Percentiles rank a stretch among this genome's conserved stretches.
These are phyloP conservation scores for Hyphodiscus sp. DNA, from an alignment of 2,329 filamentous ascomycete genomes.

Conservation along the genomic window DNA sequence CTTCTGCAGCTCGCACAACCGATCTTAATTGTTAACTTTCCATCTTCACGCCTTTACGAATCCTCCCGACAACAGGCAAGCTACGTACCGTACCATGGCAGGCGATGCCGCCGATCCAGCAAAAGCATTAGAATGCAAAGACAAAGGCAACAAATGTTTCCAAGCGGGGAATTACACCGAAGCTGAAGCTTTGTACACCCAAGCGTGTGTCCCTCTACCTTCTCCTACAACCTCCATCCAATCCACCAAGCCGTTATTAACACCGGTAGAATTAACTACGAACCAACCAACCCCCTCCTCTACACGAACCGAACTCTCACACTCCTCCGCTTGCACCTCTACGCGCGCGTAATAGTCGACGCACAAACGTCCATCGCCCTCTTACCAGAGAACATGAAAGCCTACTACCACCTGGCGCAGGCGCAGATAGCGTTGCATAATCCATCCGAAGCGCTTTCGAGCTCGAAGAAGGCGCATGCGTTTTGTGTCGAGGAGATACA, in stretches of 20 bases:
- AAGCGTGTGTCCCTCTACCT: slow-evolving; percentile 47
- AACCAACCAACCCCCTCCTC: slow-evolving; percentile 68
- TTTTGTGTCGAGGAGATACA: slow-evolving; percentile 58
- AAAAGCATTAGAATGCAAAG: slow-evolving; percentile 25
- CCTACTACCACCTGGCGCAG: slow-evolving; percentile 75
- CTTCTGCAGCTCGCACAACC: too few species aligned
- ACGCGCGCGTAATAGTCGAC: slow-evolving; percentile 70
- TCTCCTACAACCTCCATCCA: not conserved
- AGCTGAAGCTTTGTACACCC: slow-evolving; percentile 65
- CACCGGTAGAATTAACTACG: slow-evolving; percentile 61
- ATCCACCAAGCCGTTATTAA: slow-evolving; percentile 1
- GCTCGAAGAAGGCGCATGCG: slow-evolving; percentile 66
- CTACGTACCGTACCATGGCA: slow-evolving; percentile 25
- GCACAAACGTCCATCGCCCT: slow-evolving; percentile 38
- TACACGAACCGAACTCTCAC: slow-evolving; percentile 89
- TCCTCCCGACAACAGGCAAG: too few species aligned
- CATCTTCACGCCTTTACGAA: too few species aligned
- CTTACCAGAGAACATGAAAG: slow-evolving; percentile 56
- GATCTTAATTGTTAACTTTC: not conserved
- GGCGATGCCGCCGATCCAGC: slow-evolving; percentile 12
- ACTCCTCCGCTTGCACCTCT: slow-evolving; percentile 66
- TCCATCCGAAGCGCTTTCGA: slow-evolving; percentile 64
- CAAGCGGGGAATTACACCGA: slow-evolving; percentile 55
- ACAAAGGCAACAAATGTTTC: slow-evolving; percentile 45
- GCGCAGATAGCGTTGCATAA: slow-evolving; percentile 70